These are phyloP conservation scores for Monocercomonoides exilis DNA, from an alignment of 78 protist genomes.

Conservation along the genomic window DNA sequence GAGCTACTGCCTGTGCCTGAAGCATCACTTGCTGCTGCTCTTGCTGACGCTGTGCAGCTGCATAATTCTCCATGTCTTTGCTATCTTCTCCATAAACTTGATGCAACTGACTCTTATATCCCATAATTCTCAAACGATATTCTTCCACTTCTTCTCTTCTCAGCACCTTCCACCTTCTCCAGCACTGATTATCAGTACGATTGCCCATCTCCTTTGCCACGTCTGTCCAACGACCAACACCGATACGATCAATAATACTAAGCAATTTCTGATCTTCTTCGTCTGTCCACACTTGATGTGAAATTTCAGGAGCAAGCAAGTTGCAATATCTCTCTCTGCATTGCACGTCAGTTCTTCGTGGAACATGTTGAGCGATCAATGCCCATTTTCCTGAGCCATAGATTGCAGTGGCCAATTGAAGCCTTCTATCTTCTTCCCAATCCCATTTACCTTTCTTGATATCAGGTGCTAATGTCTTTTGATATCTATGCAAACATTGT, in stretches of 20 bases:
- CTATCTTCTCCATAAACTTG: no score
- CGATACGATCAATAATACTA: not conserved
- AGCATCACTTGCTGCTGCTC: no score
- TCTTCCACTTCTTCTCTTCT: slow-evolving; percentile 19
- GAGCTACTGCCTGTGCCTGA: no score
- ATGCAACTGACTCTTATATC: no score
- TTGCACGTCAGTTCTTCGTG: slow-evolving; percentile 41
- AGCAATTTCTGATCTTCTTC: slow-evolving; percentile 23
- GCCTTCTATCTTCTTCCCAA: slow-evolving; percentile 21
- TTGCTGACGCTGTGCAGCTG: no score
- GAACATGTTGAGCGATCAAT: slow-evolving; percentile 16
- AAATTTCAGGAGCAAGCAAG: slow-evolving; percentile 6
- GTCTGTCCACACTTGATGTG: not conserved
- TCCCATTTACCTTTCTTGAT: slow-evolving; percentile 27
- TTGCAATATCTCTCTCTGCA: slow-evolving; percentile 51
- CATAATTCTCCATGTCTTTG: no score
- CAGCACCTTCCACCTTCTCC: slow-evolving; percentile 35
- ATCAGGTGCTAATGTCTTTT: slow-evolving; percentile 20
- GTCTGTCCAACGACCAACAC: slow-evolving; percentile 28
- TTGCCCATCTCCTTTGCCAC: slow-evolving; percentile 21
- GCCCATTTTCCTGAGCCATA: slow-evolving; percentile 22
- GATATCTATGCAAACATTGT: slow-evolving; percentile 37
- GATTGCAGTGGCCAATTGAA: not conserved
- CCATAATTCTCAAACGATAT: not conserved
- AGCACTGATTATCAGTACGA: slow-evolving; percentile 3